Conservation (phyloP, 805 yeast genomes). For the Saccharomycopsis babjevae region DNA sequence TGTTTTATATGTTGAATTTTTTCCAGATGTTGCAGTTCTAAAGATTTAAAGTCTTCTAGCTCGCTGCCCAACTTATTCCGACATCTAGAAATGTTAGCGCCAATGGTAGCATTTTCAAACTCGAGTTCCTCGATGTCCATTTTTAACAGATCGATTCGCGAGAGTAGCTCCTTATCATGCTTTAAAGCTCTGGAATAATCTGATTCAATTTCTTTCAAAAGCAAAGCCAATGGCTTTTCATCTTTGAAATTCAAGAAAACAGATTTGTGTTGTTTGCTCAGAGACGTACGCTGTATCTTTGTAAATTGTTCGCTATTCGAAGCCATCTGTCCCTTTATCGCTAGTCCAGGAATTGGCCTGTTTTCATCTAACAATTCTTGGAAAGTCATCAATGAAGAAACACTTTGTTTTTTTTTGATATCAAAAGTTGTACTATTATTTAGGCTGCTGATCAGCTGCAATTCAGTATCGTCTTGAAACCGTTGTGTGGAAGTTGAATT, state of each 20-base stretch:
- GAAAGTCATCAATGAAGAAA: background rate
- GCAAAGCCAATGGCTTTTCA: background rate
- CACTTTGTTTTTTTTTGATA: background rate
- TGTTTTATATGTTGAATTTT: background rate
- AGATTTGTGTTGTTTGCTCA: background rate
- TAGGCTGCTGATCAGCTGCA: background rate
- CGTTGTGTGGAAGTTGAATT: background rate
- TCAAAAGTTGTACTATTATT: background rate
- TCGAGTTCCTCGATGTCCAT: background rate
- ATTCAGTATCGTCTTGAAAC: background rate
- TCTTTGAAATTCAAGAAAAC: background rate
- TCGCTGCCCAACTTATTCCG: background rate
- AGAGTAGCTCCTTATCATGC: background rate
- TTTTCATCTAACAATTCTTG: background rate
- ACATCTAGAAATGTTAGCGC: background rate
- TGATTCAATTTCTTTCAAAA: background rate
- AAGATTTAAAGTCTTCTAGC: background rate
- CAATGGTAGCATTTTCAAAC: background rate
- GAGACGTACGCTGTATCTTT: background rate
- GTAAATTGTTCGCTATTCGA: background rate
- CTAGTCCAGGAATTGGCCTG: background rate
- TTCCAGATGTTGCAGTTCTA: background rate
- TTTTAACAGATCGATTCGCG: background rate
- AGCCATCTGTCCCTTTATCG: background rate
- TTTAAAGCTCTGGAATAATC: background rate